Conservation (phyloP, 225 moss, liverwort and hornwort species). For the Asterella californica region DNA sequence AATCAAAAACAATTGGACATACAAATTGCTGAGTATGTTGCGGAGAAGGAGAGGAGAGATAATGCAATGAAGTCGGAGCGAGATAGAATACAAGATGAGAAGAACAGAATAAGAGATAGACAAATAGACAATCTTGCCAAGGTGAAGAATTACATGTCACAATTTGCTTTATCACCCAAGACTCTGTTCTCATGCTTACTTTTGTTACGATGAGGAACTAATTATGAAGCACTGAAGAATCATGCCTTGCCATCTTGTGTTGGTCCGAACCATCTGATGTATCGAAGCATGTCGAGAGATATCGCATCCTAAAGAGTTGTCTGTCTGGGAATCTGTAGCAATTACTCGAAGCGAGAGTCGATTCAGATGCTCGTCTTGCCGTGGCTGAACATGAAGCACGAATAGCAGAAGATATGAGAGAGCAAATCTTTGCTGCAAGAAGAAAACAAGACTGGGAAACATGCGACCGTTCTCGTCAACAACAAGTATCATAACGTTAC, state of each 20-base stretch:
- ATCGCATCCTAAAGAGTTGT: too few species aligned
- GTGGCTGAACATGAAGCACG: slow-evolving; percentile 33
- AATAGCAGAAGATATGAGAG: slow-evolving; percentile 43
- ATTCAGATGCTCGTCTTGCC: slow-evolving; percentile 29
- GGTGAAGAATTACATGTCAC: slow-evolving; percentile 14
- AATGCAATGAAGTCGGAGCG: slow-evolving; percentile 23
- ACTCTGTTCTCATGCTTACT: too few species aligned
- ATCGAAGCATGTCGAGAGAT: background rate
- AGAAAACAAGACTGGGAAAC: slow-evolving; percentile 33
- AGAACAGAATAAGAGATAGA: slow-evolving; percentile 26
- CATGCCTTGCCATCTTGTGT: background rate
- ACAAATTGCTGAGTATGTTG: slow-evolving; percentile 37
- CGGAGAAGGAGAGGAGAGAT: slow-evolving; percentile 36
- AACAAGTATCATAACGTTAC: slow-evolving; percentile 21
- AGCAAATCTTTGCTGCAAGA: slow-evolving; percentile 31
- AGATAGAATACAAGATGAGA: slow-evolving; percentile 34
- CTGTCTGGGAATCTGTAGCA: slow-evolving; percentile 21
- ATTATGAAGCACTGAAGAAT: too few species aligned
- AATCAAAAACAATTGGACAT: slow-evolving; percentile 35
- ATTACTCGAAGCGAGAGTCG: slow-evolving; percentile 23
- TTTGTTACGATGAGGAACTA: too few species aligned
- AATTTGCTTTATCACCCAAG: too few species aligned
- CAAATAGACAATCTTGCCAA: slow-evolving; percentile 32
- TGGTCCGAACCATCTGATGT: background rate
- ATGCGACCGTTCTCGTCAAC: slow-evolving; percentile 40